A percentile compares a stretch with the other conserved stretches of the same genome.
Evolutionary conservation across 2,329 filamentous ascomycete genomes (phyloP).

Genomic region (Diaporthe batatas): DNA sequence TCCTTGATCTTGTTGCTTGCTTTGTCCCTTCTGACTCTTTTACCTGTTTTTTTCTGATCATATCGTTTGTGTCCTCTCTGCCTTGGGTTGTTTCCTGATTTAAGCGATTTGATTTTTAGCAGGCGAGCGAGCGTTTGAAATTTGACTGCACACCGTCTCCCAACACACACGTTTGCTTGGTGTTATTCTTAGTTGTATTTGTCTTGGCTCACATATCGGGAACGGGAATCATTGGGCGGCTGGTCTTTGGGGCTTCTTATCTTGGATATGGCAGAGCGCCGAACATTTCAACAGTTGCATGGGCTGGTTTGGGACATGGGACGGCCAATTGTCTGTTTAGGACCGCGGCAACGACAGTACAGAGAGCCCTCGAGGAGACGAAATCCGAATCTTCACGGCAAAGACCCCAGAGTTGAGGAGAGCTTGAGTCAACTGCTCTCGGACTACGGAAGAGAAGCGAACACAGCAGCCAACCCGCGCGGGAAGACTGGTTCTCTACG

Average conservation of each 20-base stretch:
- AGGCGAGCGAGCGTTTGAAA: conserved; percentile 56
- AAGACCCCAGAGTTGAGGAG: conserved; percentile 37
- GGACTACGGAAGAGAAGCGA: conserved; percentile 6
- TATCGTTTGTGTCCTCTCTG: conserved; percentile 43
- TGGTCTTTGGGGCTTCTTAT: conserved; percentile 40
- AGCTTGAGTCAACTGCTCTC: conserved; percentile 21
- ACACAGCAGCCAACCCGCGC: background rate
- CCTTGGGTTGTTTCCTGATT: conserved; percentile 47
- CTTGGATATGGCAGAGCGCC: conserved; percentile 42
- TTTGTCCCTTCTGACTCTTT: conserved; percentile 45
- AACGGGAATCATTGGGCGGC: conserved; percentile 37
- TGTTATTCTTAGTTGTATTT: conserved; percentile 45
- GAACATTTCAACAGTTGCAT: conserved; percentile 43
- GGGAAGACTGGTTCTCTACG: background rate
- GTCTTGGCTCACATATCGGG: conserved; percentile 44
- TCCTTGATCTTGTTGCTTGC: conserved; percentile 48
- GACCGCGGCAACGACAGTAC: conserved; percentile 43
- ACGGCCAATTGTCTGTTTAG: conserved; percentile 37
- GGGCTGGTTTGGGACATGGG: conserved; percentile 40
- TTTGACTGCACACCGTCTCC: conserved; percentile 37
- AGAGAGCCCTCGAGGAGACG: conserved; percentile 39
- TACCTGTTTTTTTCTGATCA: conserved; percentile 47
- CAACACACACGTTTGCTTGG: background rate
- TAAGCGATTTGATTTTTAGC: conserved; percentile 46
- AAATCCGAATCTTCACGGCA: conserved; percentile 34